Base-by-base conservation (phyloP, 2,329 filamentous ascomycete genomes). In the Venturia asperata region DNA sequence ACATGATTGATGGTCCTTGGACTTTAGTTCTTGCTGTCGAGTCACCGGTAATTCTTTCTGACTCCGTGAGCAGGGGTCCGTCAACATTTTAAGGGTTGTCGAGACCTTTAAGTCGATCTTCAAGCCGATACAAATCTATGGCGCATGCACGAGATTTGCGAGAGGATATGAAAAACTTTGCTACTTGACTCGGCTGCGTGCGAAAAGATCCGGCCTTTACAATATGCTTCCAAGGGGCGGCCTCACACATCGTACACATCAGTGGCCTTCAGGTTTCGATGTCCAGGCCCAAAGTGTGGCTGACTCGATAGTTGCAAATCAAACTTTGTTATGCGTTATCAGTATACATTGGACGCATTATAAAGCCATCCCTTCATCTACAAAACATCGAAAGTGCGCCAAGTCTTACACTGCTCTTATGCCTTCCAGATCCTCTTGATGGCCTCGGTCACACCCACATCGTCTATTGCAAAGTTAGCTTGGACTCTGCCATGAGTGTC, bases 371-470 rank as follows among this genome's bases (percentile, higher is more conserved):
- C 52, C 15, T 58, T 17, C 52, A 58, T 58, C 52, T 9, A 37
- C 52, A 37, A 37, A 58, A 15, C 49, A 34, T 19, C 5, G 21
- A 34, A 11, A 19, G 19, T 21, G 52, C 15, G 52, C 24, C 49
- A 11, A 58, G 5, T 42, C 19, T 24, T 34, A 42, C 13, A 7
- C 13, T 27, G 15, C 27, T 39, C 61, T 63, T 56, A 66, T 43
- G 65, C 65, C 30, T 66, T 58, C 65, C 65, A 66, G n/a, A 66
- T 65, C 19, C 62, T 21, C 17, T 64, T 49, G 30, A 66, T 61
- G 27, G 65, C 65, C 42, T 42, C 62, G 17, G 65, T 66, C 34
- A 66, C 37, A 21, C 65, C 65, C 4, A 66, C 55, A 42, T 66
- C 65, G 21, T 66, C 64, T 66, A 43, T 63, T n/a, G 34, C 24